Evolutionary conservation across 2,329 filamentous ascomycete species (phyloP).

Genomic region (Colletotrichum orbiculare): DNA sequence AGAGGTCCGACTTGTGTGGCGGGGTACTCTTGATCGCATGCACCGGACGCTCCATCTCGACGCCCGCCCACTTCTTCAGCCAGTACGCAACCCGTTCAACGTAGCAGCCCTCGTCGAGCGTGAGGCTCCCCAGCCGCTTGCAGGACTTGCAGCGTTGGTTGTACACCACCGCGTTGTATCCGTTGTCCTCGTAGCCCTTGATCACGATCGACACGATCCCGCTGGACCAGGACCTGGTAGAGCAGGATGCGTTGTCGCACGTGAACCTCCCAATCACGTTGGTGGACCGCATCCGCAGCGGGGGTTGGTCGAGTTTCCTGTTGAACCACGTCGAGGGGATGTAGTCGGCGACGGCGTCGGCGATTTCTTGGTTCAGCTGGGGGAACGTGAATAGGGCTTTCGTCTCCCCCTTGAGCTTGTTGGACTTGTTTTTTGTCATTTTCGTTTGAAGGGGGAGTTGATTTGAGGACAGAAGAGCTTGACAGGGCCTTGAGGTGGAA

Average conservation of each 20-base stretch:
- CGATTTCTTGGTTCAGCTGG: conserved; percentile 21
- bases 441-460: neutral
- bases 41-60: conserved; percentile 36
- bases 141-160: conserved; percentile 50
- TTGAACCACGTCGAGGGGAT: conserved; percentile 40
- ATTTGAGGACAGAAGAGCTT: neutral
- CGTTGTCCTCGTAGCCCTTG: conserved; percentile 41
- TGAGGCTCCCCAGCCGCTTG: conserved; percentile 41
- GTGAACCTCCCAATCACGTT: conserved; percentile 47
- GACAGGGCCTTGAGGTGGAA: neutral
- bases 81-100: conserved; percentile 49
- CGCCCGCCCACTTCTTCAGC: conserved; percentile 49
- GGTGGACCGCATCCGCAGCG: conserved; percentile 41
- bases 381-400: conserved; percentile 2
- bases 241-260: conserved; percentile 44
- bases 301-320: conserved; percentile 30
- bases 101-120: conserved; percentile 45
- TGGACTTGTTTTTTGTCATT: neutral
- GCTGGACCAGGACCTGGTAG: conserved; percentile 45
- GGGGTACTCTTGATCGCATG: conserved; percentile 3
- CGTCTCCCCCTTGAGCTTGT: neutral
- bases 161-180: conserved; percentile 52
- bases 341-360: conserved; percentile 20
- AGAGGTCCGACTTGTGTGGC: conserved; percentile 44
- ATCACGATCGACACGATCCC: conserved; percentile 48